Evolutionary conservation across 768 basidiomycete species (phyloP), one percentile per base, ranked within the genome.

Genomic region (Xerocomellus chrysenteron): DNA sequence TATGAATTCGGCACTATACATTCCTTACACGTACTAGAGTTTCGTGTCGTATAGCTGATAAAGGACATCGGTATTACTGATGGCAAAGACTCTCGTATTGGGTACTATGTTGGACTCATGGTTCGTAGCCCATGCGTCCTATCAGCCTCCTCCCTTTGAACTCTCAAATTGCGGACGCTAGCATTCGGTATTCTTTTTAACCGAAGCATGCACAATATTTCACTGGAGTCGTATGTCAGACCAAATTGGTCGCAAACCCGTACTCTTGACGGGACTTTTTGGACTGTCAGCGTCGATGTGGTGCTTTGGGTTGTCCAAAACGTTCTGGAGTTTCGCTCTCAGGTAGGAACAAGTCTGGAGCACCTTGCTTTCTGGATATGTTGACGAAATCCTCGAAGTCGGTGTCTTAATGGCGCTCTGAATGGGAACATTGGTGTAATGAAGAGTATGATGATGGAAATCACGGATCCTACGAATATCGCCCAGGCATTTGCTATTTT

Each of bases 361-460:
- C 40, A 12, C 39, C 16, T n/a, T 4, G 24, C 32, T 46, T 37
- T 32, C 19, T 21, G 5, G 21, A 37, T 7, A 32, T 12, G 26
- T 45, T 58, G 28, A 60, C 8, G 48, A 32, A 30, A 32, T 10
- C 0, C 28, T 19, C 40, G 11, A 33, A 80, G 78, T 61, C 80
- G 80, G 14, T 71, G 76, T 57, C 66, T 81, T 7, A 76, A 73
- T 49, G 81, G 80, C 17, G 77, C 76, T 33, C 65, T 81, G 16
- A 80, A 81, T 59, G 88, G 87, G n/a, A 87, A 82, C 57, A 68
- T 78, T 26, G 78, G 80, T 2, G 72, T 80, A 30, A 73, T 80
- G 57, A 81, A 81, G 57, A 80, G 79, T 46, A 75, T 76, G 71
- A 52, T 70, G 9, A 72, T 71, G 5, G 80, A 82, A 61, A 74